Evolutionary conservation across 257 asterid genomes (phyloP).

Genomic region (Agastache rugosa): DNA sequence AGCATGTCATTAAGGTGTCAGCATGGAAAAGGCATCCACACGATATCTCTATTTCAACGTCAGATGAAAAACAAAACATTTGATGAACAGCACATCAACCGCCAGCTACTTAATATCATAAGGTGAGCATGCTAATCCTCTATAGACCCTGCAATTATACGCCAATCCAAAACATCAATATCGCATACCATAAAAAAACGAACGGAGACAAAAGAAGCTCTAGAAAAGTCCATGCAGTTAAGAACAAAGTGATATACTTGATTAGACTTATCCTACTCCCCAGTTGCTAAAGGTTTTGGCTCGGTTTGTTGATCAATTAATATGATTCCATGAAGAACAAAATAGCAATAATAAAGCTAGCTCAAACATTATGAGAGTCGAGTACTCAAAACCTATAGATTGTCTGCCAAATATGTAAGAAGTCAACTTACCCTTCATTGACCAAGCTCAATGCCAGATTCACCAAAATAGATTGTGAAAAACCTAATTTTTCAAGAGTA

Average conservation of each 20-base stretch:
- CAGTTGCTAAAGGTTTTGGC: slow-evolving; percentile 28
- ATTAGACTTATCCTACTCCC: slow-evolving; percentile 31
- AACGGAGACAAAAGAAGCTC: slow-evolving; percentile 45
- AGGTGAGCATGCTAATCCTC: slow-evolving; percentile 98
- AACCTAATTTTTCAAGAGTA: slow-evolving; percentile 87
- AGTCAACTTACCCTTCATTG: slow-evolving; percentile 90
- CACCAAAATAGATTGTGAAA: slow-evolving; percentile 76
- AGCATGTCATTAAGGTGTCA: slow-evolving; percentile 63
- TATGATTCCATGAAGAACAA: slow-evolving; percentile 18
- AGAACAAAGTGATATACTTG: slow-evolving; percentile 26
- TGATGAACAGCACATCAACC: slow-evolving; percentile 99
- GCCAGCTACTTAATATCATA: slow-evolving; percentile 93
- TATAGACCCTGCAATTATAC: slow-evolving; percentile 98
- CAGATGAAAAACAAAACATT: slow-evolving; percentile 93
- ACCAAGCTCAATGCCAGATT: slow-evolving; percentile 82
- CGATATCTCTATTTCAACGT: slow-evolving; percentile 63
- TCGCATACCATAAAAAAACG: slow-evolving; percentile 58
- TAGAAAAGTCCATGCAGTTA: slow-evolving; percentile 36
- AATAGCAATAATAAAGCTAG: slow-evolving; percentile 17
- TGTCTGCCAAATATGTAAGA: slow-evolving; percentile 18
- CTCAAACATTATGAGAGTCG: slow-evolving; percentile 13
- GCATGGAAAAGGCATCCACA: slow-evolving; percentile 71
- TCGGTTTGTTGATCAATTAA: slow-evolving; percentile 25
- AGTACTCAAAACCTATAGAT: slow-evolving; percentile 23
- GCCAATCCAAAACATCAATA: slow-evolving; percentile 97